These are phyloP conservation scores for Cladosporium colombiae DNA, from an alignment of 2,329 filamentous ascomycete species.

Conservation along the genomic window DNA sequence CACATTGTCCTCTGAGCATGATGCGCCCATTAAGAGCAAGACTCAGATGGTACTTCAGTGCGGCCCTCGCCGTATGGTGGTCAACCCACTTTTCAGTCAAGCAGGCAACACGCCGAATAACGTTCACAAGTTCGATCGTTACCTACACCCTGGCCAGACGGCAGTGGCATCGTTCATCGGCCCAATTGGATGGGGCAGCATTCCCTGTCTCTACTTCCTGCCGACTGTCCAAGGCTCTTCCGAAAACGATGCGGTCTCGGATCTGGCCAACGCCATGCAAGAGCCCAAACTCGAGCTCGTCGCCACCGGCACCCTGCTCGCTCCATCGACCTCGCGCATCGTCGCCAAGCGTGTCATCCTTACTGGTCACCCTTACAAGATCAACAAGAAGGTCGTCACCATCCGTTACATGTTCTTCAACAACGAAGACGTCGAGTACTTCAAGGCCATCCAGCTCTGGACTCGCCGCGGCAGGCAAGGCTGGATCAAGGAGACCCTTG, in stretches of 20 bases:
- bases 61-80: constrained; percentile 79
- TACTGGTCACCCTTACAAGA: constrained; percentile 96
- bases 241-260: constrained; percentile 47
- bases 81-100: constrained; percentile 89
- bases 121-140: constrained; percentile 95
- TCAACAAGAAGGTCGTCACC: constrained; percentile 96
- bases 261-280: constrained; percentile 32
- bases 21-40: constrained; percentile 82
- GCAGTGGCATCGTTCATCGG: constrained; percentile 88
- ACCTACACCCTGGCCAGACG: constrained; percentile 84
- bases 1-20: constrained; percentile 75
- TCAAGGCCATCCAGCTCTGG: constrained; percentile 94
- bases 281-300: constrained; percentile 59
- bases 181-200: constrained; percentile 88
- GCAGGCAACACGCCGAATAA: constrained; percentile 91
- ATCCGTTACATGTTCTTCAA: constrained; percentile 99
- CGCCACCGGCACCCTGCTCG: constrained; percentile 82
- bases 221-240: constrained; percentile 45
- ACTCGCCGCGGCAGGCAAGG: constrained; percentile 85
- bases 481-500: constrained; percentile 89
- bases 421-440: constrained; percentile 91
- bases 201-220: constrained; percentile 88
- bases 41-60: constrained; percentile 89
- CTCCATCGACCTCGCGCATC: constrained; percentile 72
- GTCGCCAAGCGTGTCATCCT: constrained; percentile 92